These are phyloP conservation scores for Wickerhamiella azymoides DNA, from an alignment of 805 yeast genomes.

Conservation along the genomic window DNA sequence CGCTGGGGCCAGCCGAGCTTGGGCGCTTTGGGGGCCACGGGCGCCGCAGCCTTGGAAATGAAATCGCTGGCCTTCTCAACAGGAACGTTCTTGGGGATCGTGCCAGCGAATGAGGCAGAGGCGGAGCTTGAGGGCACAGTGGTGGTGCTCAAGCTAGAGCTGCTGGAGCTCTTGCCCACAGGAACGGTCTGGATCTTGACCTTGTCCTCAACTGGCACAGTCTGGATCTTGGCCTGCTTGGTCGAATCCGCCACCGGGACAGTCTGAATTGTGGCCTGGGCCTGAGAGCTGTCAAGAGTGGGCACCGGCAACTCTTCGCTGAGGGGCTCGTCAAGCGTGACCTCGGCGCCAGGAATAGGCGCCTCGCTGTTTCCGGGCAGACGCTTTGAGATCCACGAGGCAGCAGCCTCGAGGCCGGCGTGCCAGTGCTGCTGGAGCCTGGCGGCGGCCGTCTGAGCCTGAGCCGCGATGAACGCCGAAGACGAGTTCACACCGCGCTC, in stretches of 20 bases:
- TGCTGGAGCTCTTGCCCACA: not conserved
- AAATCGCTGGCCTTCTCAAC: not conserved
- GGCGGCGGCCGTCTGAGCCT: not conserved
- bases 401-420: not conserved
- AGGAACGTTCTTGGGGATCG: not conserved
- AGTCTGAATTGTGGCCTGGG: not conserved
- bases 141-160: not conserved
- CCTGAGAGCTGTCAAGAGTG: not conserved
- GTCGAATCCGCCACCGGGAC: not conserved
- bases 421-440: not conserved
- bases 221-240: not conserved
- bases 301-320: not conserved
- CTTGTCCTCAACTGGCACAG: not conserved
- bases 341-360: not conserved
- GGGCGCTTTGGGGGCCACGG: not conserved
- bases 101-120: not conserved
- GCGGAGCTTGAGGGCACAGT: not conserved
- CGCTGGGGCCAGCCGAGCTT: slow-evolving; percentile 13
- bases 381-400: not conserved
- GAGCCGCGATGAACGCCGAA: not conserved
- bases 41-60: not conserved
- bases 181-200: not conserved
- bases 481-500: not conserved
- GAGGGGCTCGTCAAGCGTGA: not conserved
- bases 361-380: not conserved